Conservation (phyloP, 2,329 filamentous ascomycete species). For the Septoria linicola region DNA sequence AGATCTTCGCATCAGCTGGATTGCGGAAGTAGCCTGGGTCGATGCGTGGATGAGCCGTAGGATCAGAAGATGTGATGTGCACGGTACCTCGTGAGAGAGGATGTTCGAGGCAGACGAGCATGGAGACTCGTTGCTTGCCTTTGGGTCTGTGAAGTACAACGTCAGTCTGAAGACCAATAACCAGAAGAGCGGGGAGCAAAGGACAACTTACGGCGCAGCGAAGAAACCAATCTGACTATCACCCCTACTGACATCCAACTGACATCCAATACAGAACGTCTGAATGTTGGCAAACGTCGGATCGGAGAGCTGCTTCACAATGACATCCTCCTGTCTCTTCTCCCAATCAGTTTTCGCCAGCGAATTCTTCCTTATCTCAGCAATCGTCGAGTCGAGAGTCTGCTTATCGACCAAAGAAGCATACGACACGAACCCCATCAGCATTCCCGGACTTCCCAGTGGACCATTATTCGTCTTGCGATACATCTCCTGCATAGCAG, state of each 20-base stretch:
- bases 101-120: constrained; percentile 34
- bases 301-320: constrained; percentile 37
- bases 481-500: constrained; percentile 37
- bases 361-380: constrained; percentile 36
- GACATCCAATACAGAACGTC: constrained; percentile 38
- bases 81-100: constrained; percentile 34
- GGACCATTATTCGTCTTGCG: constrained; percentile 37
- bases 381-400: constrained; percentile 33
- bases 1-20: constrained; percentile 34
- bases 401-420: constrained; percentile 35
- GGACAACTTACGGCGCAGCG: constrained; percentile 26
- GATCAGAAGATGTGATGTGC: constrained; percentile 34
- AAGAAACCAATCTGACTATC: constrained; percentile 36
- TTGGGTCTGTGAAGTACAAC: constrained; percentile 22
- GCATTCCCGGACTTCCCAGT: constrained; percentile 39
- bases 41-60: constrained; percentile 32
- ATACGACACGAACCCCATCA: constrained; percentile 39
- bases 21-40: constrained; percentile 38
- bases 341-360: constrained; percentile 39
- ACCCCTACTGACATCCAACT: constrained; percentile 35
- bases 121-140: constrained; percentile 35
- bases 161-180: background rate
- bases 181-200: no score
- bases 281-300: constrained; percentile 41
- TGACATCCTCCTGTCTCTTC: constrained; percentile 38